Evolutionary conservation across 495 filamentous ascomycete genomes (phyloP), one percentile per base, ranked within the genome.

Genomic region (Neurospora pannonica): DNA sequence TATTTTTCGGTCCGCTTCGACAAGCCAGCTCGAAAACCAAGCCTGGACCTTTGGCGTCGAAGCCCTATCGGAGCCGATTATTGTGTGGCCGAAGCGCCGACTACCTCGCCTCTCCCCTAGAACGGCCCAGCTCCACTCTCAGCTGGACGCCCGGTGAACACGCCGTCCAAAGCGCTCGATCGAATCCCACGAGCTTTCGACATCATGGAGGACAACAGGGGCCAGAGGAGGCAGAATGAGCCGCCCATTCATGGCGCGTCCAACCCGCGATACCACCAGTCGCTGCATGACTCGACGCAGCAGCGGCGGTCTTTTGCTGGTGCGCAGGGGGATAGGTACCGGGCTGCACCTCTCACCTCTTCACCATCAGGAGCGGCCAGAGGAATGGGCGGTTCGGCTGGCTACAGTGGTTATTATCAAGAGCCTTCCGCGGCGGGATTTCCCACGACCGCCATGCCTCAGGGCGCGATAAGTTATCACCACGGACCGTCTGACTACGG

Each of bases 161-260:
- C 79, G 77, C 78, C 83, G 77, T 73, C 79, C 83, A 82, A 80
- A 77, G 76, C 77, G 79, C 83, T 82, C 77, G 81, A 79, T 81
- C 78, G 74, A 79, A 85, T 38, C 62, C 21, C 75, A 80, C 84
- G 86, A 89, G 85, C 54, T 67, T 67, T 67, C 54, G 13, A 6
- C 7, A 67, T 34, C 71, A 93, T 94, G 92, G 92, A 93, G 86
- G 90, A 91, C 84, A 87, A 90, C 79, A 83, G 84, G 78, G 86
- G 86, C 75, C 88, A 86, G 81, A 87, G 89, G 82, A 90, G 91
- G 88, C 91, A 90, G 83, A 88, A 92, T 87, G 91, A 92, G 78
- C 85, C 87, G 81, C 85, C 88, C 74, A 78, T 75, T 38, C 83
- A 84, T 75, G 74, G 80, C 70, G 75, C 82, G 80, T 81, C 83